A percentile compares a stretch with the other conserved stretches of the same genome.
phyloP scores from a whole-genome alignment of 345 rosid genomes.

The Dimocarpus longan region DNA sequence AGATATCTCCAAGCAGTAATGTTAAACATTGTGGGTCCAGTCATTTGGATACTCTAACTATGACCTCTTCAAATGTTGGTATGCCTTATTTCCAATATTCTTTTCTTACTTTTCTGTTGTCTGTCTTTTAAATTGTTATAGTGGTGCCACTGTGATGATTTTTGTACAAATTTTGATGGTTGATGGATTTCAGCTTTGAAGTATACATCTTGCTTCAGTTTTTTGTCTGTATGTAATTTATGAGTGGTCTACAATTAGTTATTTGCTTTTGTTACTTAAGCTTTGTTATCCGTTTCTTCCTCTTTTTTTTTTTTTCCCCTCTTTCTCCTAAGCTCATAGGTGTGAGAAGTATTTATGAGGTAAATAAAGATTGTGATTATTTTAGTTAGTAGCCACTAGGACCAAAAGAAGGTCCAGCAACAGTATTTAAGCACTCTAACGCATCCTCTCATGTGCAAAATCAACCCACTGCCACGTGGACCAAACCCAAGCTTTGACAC shows the following conservation, averaged over 20 bases:
- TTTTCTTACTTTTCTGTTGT: neutral
- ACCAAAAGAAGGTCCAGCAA: too few relatives aligned
- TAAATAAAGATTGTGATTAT: neutral
- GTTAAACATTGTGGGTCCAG: constrained; percentile 16
- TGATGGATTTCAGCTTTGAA: neutral
- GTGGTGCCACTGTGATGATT: neutral
- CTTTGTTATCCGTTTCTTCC: too few relatives aligned
- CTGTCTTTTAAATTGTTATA: constrained; percentile 8
- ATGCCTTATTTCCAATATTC: neutral
- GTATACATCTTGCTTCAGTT: neutral
- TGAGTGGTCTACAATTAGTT: neutral
- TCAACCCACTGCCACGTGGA: too few relatives aligned
- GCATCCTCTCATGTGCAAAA: too few relatives aligned
- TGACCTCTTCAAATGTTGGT: constrained; percentile 15
- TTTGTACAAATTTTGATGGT: neutral
- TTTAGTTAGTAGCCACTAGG: too few relatives aligned
- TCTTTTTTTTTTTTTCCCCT: neutral
- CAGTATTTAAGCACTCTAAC: too few relatives aligned
- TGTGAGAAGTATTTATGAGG: neutral
- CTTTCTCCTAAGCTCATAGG: neutral
- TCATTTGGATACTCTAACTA: constrained; percentile 15
- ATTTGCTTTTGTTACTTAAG: neutral
- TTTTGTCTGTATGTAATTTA: neutral
- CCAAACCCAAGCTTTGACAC: too few relatives aligned
- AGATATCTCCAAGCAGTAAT: constrained; percentile 2